Evolutionary conservation across 225 moss, liverwort and hornwort species (phyloP).

Genomic region (Polytrichum formosum): DNA sequence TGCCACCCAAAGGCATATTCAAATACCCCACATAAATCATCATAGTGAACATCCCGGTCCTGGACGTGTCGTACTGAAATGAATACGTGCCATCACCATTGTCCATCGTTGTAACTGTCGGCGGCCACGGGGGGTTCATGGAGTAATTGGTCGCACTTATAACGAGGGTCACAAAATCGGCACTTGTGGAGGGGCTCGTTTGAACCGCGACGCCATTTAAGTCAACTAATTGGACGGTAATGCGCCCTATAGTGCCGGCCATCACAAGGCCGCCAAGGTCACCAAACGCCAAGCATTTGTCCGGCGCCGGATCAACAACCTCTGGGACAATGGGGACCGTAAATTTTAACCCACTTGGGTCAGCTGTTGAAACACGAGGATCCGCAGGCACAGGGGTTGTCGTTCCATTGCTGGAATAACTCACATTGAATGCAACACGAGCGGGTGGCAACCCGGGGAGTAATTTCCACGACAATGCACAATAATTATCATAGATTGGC

Average conservation of each 20-base stretch:
- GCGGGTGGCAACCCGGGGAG: conserved; percentile 12
- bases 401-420: conserved; percentile 15
- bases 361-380: conserved; percentile 6
- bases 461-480: conserved; percentile 28
- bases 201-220: conserved; percentile 28
- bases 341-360: conserved; percentile 26
- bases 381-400: conserved; percentile 5
- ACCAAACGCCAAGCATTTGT: conserved; percentile 46
- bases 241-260: conserved; percentile 33
- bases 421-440: conserved; percentile 23
- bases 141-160: conserved; percentile 23
- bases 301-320: conserved; percentile 18
- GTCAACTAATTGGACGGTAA: conserved; percentile 42
- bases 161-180: conserved; percentile 33
- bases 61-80: conserved; percentile 36
- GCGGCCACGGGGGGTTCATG: conserved; percentile 26
- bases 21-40: conserved; percentile 34
- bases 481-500: conserved; percentile 29
- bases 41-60: conserved; percentile 33
- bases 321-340: conserved; percentile 26
- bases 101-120: conserved; percentile 22
- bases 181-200: conserved; percentile 31
- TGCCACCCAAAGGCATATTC: conserved; percentile 29
- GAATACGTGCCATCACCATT: conserved; percentile 55
- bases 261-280: conserved; percentile 51